Evolutionary conservation across 345 rosid species (phyloP).

Genomic region (Brassica nigra): DNA sequence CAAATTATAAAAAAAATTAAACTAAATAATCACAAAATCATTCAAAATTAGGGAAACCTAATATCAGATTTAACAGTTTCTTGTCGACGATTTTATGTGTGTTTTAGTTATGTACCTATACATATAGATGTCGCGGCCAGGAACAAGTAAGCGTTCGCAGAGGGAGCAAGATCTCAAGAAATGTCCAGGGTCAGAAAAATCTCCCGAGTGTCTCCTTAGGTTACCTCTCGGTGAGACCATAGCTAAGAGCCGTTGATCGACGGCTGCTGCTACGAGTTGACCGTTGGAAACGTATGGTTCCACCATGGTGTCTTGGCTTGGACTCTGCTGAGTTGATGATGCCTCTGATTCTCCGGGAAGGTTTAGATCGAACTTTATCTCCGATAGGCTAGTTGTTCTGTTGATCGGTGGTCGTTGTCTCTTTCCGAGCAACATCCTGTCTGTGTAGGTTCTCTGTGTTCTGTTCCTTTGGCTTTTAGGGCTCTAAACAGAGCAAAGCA

Average conservation of each 20-base stretch:
- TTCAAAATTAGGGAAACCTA: not conserved
- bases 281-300: constrained; percentile 24
- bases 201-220: constrained; percentile 58
- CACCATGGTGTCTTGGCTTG: constrained; percentile 25
- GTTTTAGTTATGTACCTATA: constrained; percentile 53
- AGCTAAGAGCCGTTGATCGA: constrained; percentile 42
- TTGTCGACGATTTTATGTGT: not conserved
- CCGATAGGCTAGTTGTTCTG: constrained; percentile 78
- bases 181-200: constrained; percentile 50
- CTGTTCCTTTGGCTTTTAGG: not conserved
- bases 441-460: constrained; percentile 1
- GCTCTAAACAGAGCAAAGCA: constrained; percentile 21
- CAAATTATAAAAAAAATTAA: not conserved
- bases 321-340: constrained; percentile 41
- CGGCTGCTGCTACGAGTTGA: constrained; percentile 24
- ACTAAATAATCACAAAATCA: not conserved
- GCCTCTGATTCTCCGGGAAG: constrained; percentile 39
- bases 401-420: constrained; percentile 75
- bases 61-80: not conserved
- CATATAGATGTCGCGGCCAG: constrained; percentile 91
- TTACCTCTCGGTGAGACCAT: constrained; percentile 46
- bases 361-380: constrained; percentile 71
- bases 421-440: constrained; percentile 79
- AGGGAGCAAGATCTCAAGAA: constrained; percentile 73
- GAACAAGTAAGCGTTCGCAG: constrained; percentile 75